These are phyloP conservation scores for Penicillium roqueforti DNA, from an alignment of 495 filamentous ascomycete genomes.

Conservation along the genomic window DNA sequence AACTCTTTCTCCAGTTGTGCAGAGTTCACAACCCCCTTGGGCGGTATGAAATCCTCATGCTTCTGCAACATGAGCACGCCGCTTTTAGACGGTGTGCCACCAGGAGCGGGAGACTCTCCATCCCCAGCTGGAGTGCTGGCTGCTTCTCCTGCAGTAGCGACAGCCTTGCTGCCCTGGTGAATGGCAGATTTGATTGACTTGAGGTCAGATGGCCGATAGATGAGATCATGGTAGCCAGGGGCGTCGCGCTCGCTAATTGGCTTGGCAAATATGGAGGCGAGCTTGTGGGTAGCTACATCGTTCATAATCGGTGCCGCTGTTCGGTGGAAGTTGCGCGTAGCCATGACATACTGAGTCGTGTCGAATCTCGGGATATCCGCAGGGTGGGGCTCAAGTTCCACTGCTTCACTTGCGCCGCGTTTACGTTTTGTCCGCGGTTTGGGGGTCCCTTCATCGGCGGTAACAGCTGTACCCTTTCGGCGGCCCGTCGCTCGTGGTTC, in stretches of 20 bases:
- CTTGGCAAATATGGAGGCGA: constrained; percentile 80
- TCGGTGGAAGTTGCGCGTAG: constrained; percentile 72
- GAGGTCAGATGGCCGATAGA: constrained; percentile 82
- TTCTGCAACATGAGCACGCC: constrained; percentile 55
- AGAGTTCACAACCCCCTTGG: constrained; percentile 90
- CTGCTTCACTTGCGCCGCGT: constrained; percentile 36
- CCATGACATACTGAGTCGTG: constrained; percentile 57
- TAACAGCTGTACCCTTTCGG: constrained; percentile 40
- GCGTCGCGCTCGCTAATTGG: constrained; percentile 82
- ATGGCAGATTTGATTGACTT: constrained; percentile 81
- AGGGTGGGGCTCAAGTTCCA: constrained; percentile 30
- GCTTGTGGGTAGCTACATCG: constrained; percentile 77
- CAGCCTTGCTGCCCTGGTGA: constrained; percentile 68
- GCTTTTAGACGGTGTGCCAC: constrained; percentile 35
- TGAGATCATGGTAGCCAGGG: constrained; percentile 81
- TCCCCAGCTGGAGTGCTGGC: constrained; percentile 45
- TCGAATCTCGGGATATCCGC: constrained; percentile 34
- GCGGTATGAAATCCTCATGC: constrained; percentile 72
- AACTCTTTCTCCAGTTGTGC: constrained; percentile 90
- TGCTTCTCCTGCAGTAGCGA: constrained; percentile 56
- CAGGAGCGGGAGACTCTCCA: constrained; percentile 40
- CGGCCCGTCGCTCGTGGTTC: constrained; percentile 40
- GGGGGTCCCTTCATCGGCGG: constrained; percentile 27
- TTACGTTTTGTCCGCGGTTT: constrained; percentile 38
- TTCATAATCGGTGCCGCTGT: constrained; percentile 77